phyloP scores from a whole-genome alignment of 2,329 filamentous ascomycete genomes.

The Aspergillus sp. region DNA sequence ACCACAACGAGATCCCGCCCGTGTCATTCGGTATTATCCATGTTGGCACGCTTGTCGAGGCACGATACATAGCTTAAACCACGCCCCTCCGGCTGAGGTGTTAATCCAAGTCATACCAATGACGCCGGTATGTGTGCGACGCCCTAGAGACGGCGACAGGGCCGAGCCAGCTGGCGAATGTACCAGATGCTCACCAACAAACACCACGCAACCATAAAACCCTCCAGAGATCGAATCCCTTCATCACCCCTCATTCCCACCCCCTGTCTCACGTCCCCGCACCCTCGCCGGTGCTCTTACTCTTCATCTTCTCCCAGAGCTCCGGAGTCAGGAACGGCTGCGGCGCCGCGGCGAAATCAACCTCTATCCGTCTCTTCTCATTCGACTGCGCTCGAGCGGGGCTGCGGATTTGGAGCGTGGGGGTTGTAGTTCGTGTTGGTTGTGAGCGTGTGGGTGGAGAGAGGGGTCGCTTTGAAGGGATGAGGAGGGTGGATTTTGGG shows the following conservation, averaged over 20 bases:
- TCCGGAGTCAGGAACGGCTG: conserved; percentile 47
- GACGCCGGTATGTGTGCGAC: too few relatives aligned
- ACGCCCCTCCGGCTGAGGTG: too few relatives aligned
- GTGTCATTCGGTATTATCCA: too few relatives aligned
- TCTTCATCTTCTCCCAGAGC: conserved; percentile 35
- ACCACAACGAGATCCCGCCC: too few relatives aligned
- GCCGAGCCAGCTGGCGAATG: too few relatives aligned
- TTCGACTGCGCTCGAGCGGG: neutral
- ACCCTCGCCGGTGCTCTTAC: conserved; percentile 4
- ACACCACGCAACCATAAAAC: too few relatives aligned
- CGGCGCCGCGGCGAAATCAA: conserved; percentile 35
- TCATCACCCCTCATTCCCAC: conserved; percentile 19
- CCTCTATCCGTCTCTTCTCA: conserved; percentile 1
- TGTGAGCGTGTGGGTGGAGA: neutral
- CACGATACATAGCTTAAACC: too few relatives aligned
- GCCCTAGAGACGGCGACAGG: too few relatives aligned
- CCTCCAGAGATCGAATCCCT: neutral
- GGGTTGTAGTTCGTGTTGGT: neutral
- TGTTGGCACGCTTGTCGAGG: too few relatives aligned
- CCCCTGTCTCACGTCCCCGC: conserved; percentile 13
- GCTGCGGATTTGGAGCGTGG: conserved; percentile 4
- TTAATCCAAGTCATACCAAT: too few relatives aligned
- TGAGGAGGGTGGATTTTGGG: conserved; percentile 23
- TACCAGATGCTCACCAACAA: too few relatives aligned
- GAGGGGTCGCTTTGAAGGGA: conserved; percentile 35